phyloP scores from a whole-genome alignment of 768 basidiomycete genomes.

The Punctularia strigosozonata region DNA sequence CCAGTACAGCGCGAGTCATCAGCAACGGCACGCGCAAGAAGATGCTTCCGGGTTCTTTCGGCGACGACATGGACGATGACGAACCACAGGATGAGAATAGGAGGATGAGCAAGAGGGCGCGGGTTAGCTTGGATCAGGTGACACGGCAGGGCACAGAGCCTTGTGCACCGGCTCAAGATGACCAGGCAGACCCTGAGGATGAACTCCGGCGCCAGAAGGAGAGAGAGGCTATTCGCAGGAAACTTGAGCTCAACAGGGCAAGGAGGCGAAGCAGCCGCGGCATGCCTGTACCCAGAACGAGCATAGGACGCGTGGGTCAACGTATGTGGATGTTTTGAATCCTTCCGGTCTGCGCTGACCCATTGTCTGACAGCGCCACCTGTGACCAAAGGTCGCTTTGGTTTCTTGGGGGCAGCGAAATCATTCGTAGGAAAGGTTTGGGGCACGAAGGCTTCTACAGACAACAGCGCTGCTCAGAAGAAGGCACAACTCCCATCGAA shows the following conservation, averaged over 20 bases:
- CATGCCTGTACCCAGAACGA: constrained; percentile 18
- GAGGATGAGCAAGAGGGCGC: constrained; percentile 32
- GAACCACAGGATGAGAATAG: constrained; percentile 20
- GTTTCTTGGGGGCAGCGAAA: constrained; percentile 61
- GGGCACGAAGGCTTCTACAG: not conserved
- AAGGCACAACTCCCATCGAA: no score
- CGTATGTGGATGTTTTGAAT: constrained; percentile 5
- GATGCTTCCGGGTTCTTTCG: constrained; percentile 48
- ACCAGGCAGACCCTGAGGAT: constrained; percentile 11
- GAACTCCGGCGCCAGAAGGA: constrained; percentile 28
- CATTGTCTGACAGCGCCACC: constrained; percentile 23
- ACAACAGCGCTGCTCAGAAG: no score
- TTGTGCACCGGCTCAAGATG: constrained; percentile 18
- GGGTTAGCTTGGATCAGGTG: constrained; percentile 22
- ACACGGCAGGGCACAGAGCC: constrained; percentile 19
- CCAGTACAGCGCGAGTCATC: constrained; percentile 25
- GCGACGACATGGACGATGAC: constrained; percentile 25
- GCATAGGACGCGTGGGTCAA: constrained; percentile 23
- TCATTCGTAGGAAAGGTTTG: constrained; percentile 63
- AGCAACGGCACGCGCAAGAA: constrained; percentile 32
- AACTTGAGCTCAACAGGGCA: constrained; percentile 55
- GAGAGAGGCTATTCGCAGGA: constrained; percentile 48
- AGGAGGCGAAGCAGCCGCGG: constrained; percentile 60
- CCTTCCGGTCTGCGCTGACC: constrained; percentile 11
- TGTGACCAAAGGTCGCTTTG: constrained; percentile 46